Base-by-base conservation (phyloP, 2,329 filamentous ascomycete genomes). In the Hirsutella minnesotensis region DNA sequence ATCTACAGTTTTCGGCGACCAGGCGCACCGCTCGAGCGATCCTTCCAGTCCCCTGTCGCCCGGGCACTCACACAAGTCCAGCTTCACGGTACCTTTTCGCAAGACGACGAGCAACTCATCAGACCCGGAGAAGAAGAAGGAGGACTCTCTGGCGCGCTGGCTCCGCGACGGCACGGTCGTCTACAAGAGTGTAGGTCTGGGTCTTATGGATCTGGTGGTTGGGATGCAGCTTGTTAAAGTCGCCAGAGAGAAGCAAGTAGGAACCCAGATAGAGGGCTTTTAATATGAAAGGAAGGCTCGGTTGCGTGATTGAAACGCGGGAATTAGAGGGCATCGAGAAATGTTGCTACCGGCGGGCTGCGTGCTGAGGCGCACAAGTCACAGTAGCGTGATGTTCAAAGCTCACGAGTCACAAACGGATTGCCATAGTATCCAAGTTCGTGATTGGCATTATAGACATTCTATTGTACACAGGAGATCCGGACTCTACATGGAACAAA, bases 161-260 rank as follows among this genome's bases (percentile, higher is more conserved):
- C 56, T 82, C 43, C 64, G 70, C 44, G 66, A 67, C 3, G 79
- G 79, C 0, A 83, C 79, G 45, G 78, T 83, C 18, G 70, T 83
- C 8, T 83, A 82, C 56, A 83, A 83, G 65, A 77, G 75, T 47
- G 79, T 83, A 0, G 79, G 79, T 0, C 57, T 83, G 39, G 79
- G 78, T 0, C 56, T 82, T 40, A 82, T 83, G 78, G 79, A 83
- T 51, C 57, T 83, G 19, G 70, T 75, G 1, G 72, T 81, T 2
- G 79, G 78, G 13, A 67, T 68, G 51, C 71, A 79, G 43, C 48
- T 83, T 39, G 57, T 83, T 16, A 61, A 68, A 45, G 56, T 80
- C 47, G 79, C 79, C 1, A 65, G 64, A 35, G 62, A 69, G 41
- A 78, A 69, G 57, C 65, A 67, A 0, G 57, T 81, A 10, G 79